These are phyloP conservation scores for Schwanniomyces vanrijiae DNA, from an alignment of 805 yeast species.

Conservation along the genomic window DNA sequence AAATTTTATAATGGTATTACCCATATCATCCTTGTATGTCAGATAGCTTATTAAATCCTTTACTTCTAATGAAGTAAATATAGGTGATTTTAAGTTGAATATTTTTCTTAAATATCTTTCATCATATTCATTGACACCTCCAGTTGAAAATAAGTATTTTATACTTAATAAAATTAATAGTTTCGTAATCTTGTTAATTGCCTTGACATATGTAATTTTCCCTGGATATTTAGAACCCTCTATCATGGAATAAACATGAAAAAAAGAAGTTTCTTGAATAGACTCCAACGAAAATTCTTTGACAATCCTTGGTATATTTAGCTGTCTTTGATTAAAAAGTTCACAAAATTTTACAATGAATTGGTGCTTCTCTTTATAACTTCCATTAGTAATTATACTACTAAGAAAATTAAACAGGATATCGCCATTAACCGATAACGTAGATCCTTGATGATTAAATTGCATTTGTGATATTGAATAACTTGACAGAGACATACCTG, in stretches of 20 bases:
- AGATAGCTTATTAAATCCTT: constrained; percentile 4
- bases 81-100: constrained; percentile 6
- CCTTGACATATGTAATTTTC: constrained; percentile 14
- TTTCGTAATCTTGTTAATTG: constrained; percentile 13
- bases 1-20: constrained; percentile 5
- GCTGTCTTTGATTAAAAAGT: constrained; percentile 7
- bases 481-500: constrained; percentile 19
- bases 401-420: constrained; percentile 14
- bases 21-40: not conserved
- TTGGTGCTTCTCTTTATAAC: constrained; percentile 29
- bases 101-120: constrained; percentile 7
- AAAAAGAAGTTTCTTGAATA: constrained; percentile 5
- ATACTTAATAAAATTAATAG: constrained; percentile 13
- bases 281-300: constrained; percentile 3
- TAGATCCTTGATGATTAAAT: not conserved
- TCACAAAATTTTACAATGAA: constrained; percentile 19
- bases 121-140: constrained; percentile 17
- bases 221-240: constrained; percentile 14
- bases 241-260: constrained; percentile 9
- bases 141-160: constrained; percentile 12
- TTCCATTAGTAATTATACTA: constrained; percentile 22
- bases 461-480: constrained; percentile 9
- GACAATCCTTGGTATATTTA: constrained; percentile 8
- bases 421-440: not conserved
- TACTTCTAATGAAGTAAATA: constrained; percentile 3